These are phyloP conservation scores for Capsicum rhomboideum DNA, from an alignment of 257 asterid species.

Conservation along the genomic window DNA sequence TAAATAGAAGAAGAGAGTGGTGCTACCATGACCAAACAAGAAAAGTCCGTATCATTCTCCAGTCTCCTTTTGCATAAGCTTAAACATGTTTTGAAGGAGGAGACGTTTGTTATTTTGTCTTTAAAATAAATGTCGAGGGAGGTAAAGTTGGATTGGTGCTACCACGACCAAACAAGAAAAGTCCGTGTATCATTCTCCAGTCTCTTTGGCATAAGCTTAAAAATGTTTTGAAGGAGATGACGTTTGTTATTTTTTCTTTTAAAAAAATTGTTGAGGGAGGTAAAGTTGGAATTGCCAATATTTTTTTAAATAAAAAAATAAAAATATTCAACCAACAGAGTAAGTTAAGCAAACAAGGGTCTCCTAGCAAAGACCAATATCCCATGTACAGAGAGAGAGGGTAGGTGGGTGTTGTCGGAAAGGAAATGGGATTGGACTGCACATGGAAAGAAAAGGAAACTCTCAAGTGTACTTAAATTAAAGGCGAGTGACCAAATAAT, in stretches of 20 bases:
- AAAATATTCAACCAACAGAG: background rate
- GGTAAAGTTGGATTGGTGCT: background rate
- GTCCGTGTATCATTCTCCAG: background rate
- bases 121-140: background rate
- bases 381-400: background rate
- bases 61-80: background rate
- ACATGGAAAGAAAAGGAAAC: background rate
- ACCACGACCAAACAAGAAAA: background rate
- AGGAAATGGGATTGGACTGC: background rate
- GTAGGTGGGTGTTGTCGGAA: background rate
- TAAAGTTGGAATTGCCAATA: background rate
- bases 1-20: background rate
- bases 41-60: background rate
- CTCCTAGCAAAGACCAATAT: background rate
- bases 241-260: background rate
- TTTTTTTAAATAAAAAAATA: background rate
- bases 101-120: background rate
- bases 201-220: background rate
- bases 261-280: background rate
- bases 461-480: background rate
- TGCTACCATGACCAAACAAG: background rate
- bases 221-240: background rate
- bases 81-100: background rate
- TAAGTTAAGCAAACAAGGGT: background rate
- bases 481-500: background rate